Evolutionary conservation across 768 basidiomycete species (phyloP).

Genomic region (Termitomyces sp.): DNA sequence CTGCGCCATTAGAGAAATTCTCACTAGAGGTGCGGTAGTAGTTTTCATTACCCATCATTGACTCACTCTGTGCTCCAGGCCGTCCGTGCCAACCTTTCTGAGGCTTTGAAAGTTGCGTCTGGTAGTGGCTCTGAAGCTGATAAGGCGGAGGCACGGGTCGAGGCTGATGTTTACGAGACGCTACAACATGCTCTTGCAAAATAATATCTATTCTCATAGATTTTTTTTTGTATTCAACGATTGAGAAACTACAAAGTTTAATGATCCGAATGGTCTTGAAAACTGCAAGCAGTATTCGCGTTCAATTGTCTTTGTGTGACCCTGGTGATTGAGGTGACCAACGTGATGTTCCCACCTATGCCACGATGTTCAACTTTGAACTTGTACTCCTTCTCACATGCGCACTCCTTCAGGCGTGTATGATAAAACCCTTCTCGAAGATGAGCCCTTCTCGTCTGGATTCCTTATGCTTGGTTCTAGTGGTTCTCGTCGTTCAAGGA

Average conservation of each 20-base stretch:
- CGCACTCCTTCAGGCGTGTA: conserved; percentile 14
- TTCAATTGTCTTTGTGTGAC: background rate
- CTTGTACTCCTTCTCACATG: background rate
- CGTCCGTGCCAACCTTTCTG: conserved; percentile 83
- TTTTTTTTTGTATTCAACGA: background rate
- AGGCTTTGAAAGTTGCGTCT: conserved; percentile 76
- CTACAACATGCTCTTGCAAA: conserved; percentile 77
- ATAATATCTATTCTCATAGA: conserved; percentile 12
- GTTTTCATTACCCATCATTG: background rate
- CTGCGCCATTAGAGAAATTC: conserved; percentile 87
- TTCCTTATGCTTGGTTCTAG: conserved; percentile 6
- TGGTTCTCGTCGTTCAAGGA: background rate
- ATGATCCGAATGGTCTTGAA: background rate
- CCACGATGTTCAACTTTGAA: background rate
- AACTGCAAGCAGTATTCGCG: background rate
- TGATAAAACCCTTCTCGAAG: conserved; percentile 21
- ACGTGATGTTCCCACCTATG: background rate
- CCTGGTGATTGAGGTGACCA: background rate
- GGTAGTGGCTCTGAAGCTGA: conserved; percentile 91
- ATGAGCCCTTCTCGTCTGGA: conserved; percentile 15
- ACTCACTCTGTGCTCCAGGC: conserved; percentile 49
- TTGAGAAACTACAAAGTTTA: background rate
- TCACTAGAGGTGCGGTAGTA: conserved; percentile 73
- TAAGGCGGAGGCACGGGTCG: conserved; percentile 90
- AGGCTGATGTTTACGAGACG: conserved; percentile 95